Evolutionary conservation across 805 yeast genomes (phyloP).

Genomic region (Zygosaccharomyces rouxii): DNA sequence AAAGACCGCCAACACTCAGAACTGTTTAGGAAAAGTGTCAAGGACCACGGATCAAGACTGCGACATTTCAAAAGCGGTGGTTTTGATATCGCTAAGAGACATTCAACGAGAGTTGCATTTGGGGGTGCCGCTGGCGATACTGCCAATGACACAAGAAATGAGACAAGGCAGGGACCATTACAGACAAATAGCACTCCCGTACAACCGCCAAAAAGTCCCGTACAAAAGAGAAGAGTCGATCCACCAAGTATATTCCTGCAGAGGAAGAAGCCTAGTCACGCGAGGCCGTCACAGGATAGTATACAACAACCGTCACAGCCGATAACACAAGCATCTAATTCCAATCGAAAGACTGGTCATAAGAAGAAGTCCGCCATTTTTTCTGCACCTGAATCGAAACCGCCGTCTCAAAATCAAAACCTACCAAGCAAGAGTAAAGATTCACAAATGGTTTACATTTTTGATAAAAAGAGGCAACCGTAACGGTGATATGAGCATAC

Average conservation of each 20-base stretch:
- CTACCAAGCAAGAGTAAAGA: background rate
- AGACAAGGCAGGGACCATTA: background rate
- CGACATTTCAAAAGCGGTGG: slow-evolving; percentile 22
- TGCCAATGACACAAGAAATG: background rate
- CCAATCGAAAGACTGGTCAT: slow-evolving; percentile 5
- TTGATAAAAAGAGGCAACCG: slow-evolving; percentile 10
- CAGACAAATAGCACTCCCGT: background rate
- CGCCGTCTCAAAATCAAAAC: background rate
- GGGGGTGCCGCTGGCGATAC: slow-evolving; percentile 31
- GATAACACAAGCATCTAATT: background rate
- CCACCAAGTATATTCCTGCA: slow-evolving; percentile 21
- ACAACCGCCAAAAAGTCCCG: slow-evolving; percentile 1
- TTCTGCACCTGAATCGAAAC: slow-evolving; percentile 12
- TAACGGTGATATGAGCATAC: background rate
- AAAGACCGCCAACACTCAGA: slow-evolving; percentile 12
- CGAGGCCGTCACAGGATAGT: background rate
- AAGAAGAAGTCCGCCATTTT: slow-evolving; percentile 25
- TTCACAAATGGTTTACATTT: slow-evolving; percentile 13
- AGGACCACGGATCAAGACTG: slow-evolving; percentile 19
- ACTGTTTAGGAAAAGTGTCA: slow-evolving; percentile 19
- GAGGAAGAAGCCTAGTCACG: slow-evolving; percentile 16
- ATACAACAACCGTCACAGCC: background rate
- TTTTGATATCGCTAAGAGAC: slow-evolving; percentile 14
- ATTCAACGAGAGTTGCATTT: slow-evolving; percentile 30
- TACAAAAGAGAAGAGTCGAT: slow-evolving; percentile 15